Evolutionary conservation across 805 yeast genomes (phyloP).

Genomic region (Metschnikowia lochheadii): DNA sequence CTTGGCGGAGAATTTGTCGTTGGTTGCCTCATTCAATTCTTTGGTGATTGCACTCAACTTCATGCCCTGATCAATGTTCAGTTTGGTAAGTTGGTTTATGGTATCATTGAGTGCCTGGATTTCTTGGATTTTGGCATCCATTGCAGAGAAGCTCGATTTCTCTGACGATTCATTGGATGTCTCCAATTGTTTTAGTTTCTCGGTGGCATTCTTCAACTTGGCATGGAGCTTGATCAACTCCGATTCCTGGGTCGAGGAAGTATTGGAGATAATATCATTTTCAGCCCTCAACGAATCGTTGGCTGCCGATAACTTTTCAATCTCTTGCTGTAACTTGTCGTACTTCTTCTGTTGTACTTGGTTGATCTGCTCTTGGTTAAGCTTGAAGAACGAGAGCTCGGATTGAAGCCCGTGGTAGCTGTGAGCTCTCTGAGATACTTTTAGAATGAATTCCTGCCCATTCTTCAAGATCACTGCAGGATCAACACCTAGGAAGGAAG

Average conservation of each 20-base stretch:
- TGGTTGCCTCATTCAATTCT: slow-evolving; percentile 34
- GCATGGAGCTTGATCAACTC: slow-evolving; percentile 9
- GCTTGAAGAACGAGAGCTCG: slow-evolving; percentile 28
- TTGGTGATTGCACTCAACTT: slow-evolving; percentile 32
- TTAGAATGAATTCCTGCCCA: slow-evolving; percentile 16
- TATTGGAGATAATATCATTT: slow-evolving; percentile 14
- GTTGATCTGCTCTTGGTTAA: slow-evolving; percentile 32
- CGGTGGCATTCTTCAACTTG: slow-evolving; percentile 15
- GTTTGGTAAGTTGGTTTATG: slow-evolving; percentile 26
- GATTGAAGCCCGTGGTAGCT: slow-evolving; percentile 28
- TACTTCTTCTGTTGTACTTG: slow-evolving; percentile 25
- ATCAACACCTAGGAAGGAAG: slow-evolving; percentile 28
- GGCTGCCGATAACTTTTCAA: slow-evolving; percentile 19
- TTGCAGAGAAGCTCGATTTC: not conserved
- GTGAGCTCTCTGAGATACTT: slow-evolving; percentile 23
- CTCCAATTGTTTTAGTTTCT: slow-evolving; percentile 18
- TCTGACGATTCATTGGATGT: slow-evolving; percentile 12
- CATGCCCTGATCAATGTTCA: slow-evolving; percentile 35
- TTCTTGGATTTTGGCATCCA: slow-evolving; percentile 21
- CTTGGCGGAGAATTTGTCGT: slow-evolving; percentile 37
- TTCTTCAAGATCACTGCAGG: slow-evolving; percentile 14
- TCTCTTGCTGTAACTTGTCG: slow-evolving; percentile 19
- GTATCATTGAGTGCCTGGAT: slow-evolving; percentile 26
- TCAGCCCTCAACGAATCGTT: slow-evolving; percentile 19
- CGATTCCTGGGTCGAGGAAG: slow-evolving; percentile 1